Base-by-base conservation (phyloP, 768 basidiomycete genomes). In the Phaffia australis region DNA sequence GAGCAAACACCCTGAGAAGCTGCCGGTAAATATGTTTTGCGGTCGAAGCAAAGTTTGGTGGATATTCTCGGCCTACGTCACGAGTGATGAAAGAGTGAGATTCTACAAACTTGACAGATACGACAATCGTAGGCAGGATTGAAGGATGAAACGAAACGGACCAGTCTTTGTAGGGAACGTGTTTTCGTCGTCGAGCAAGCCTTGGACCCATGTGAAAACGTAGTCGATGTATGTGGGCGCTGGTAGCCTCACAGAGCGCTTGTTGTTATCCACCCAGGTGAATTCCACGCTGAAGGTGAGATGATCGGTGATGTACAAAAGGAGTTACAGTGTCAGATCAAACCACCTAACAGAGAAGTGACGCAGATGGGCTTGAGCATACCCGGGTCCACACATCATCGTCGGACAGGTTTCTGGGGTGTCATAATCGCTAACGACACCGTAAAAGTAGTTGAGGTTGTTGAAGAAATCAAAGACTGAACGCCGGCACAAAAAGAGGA, bases 151-250 rank as follows among this genome's bases (percentile, higher is more conserved):
- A 15, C 21, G 7, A 3, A 19, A 78, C 83, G 71, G 73, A 89
- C 92, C 89, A n/a, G 88, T 85, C 76, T 95, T 94, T 14, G 93
- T 91, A 6, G 93, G 94, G 80, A 97, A 97, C 63, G 87, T 84
- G 71, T 84, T 85, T 73, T 97, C 92, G 79, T 98, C 93, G 71
- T 97, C 89, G 42, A 97, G 80, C 30, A 94, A 81, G 74, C 88
- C 92, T 76, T 98, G 94, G 30, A 95, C 83, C 81, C 90, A 92
- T 11, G 92, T 90, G 87, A 97, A 91, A 72, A 97, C 94, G 70
- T 89, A 94, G 80, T 97, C 94, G 72, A 97, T 90, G 77, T 97
- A 97, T 0, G 89, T 93, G 7, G 94, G 91, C 18, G 94, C 94
- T 1, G 94, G 85, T 0, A 97, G 81, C 70, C 87, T 80, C 29